Conservation (phyloP, 2,329 filamentous ascomycete genomes). For the Colletotrichum limetticola region DNA sequence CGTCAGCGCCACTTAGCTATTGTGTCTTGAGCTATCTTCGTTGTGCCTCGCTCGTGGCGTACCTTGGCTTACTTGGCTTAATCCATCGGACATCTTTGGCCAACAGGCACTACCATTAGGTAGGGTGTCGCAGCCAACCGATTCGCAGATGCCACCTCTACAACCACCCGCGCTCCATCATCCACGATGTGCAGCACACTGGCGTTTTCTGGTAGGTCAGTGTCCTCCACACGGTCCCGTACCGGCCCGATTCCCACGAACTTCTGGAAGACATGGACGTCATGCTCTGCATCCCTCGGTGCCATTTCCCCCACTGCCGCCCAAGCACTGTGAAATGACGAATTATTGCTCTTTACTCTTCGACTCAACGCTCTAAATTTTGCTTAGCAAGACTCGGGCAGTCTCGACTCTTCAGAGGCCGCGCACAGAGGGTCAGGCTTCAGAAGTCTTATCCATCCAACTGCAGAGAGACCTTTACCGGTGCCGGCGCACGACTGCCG, state of each 20-base stretch:
- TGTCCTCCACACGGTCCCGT: conserved; percentile 27
- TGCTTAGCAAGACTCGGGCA: conserved; percentile 2
- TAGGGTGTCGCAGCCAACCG: conserved; percentile 1
- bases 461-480: conserved; percentile 9
- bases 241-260: conserved; percentile 32
- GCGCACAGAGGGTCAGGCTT: background rate
- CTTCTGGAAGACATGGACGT: conserved; percentile 32
- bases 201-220: conserved; percentile 20
- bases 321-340: conserved; percentile 17
- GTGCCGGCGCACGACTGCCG: conserved; percentile 5
- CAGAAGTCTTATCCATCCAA: background rate
- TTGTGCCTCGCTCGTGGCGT: conserved; percentile 31
- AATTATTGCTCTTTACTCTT: conserved; percentile 5
- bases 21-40: conserved; percentile 13
- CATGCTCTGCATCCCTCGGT: conserved; percentile 28
- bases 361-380: background rate
- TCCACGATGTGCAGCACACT: background rate
- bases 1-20: background rate
- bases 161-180: conserved; percentile 23
- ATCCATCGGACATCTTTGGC: conserved; percentile 12
- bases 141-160: conserved; percentile 19
- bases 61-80: conserved; percentile 29
- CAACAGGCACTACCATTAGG: conserved; percentile 4
- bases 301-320: conserved; percentile 10
- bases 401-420: background rate